A percentile compares a stretch with the other conserved stretches of the same genome.
phyloP scores from a whole-genome alignment of 2,329 filamentous ascomycete genomes.

The Periglandula ipomoeae region DNA sequence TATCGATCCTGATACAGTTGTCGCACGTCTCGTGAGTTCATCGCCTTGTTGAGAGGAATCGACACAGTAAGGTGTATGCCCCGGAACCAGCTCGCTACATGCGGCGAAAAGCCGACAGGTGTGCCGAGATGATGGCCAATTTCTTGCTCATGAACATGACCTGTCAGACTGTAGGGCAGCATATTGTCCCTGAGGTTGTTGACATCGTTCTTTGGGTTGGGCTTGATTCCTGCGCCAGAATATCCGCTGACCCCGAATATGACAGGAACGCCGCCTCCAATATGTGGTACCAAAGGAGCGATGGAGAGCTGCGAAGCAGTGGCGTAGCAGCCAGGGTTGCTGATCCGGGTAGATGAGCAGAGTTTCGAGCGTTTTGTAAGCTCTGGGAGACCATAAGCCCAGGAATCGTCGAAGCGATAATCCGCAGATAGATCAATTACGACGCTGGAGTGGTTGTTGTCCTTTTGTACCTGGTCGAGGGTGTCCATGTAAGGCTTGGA shows the following conservation, averaged over 20 bases:
- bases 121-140: constrained; percentile 70
- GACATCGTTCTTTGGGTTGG: constrained; percentile 87
- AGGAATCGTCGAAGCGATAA: constrained; percentile 72
- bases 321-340: constrained; percentile 92
- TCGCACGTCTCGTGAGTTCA: constrained; percentile 85
- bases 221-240: constrained; percentile 91
- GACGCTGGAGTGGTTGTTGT: constrained; percentile 49
- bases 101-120: constrained; percentile 76
- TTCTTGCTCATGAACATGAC: constrained; percentile 91
- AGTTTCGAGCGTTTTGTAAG: constrained; percentile 70
- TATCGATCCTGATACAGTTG: constrained; percentile 95
- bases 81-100: constrained; percentile 51
- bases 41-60: constrained; percentile 74
- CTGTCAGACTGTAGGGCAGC: constrained; percentile 49
- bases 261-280: constrained; percentile 68
- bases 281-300: constrained; percentile 51
- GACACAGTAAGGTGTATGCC: constrained; percentile 89
- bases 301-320: constrained; percentile 89
- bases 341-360: constrained; percentile 68
- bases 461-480: constrained; percentile 60
- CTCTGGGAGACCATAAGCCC: constrained; percentile 89
- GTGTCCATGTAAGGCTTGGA: constrained; percentile 92
- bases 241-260: constrained; percentile 91
- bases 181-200: constrained; percentile 76
- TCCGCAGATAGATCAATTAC: constrained; percentile 92